Percentiles rank a stretch among this genome's conserved stretches.
These are phyloP conservation scores for Annulohypoxylon stygium DNA, from an alignment of 495 filamentous ascomycete genomes.

Conservation along the genomic window DNA sequence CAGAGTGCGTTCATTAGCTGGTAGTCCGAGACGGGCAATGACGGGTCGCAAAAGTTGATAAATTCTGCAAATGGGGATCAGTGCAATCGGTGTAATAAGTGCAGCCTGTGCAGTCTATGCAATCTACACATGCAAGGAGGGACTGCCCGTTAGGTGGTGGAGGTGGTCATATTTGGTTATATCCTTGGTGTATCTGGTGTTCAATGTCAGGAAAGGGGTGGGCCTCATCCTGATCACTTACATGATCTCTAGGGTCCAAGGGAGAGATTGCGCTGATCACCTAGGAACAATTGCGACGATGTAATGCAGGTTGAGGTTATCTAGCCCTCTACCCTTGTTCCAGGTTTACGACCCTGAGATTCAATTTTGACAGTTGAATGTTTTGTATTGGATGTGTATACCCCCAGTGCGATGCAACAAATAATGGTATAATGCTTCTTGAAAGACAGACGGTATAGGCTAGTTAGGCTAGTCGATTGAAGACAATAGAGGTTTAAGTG, in stretches of 20 bases:
- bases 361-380: slow-evolving; percentile 11
- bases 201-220: slow-evolving; percentile 21
- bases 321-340: slow-evolving; percentile 19
- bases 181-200: background rate
- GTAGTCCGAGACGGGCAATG: background rate
- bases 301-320: slow-evolving; percentile 43
- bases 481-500: slow-evolving; percentile 27
- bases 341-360: slow-evolving; percentile 8
- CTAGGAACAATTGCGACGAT: slow-evolving; percentile 44
- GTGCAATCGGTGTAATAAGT: slow-evolving; percentile 17
- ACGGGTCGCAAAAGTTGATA: slow-evolving; percentile 35
- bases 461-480: background rate
- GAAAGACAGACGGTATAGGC: slow-evolving; percentile 17
- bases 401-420: slow-evolving; percentile 5
- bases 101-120: background rate
- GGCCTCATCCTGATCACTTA: slow-evolving; percentile 40
- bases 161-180: background rate
- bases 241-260: slow-evolving; percentile 35
- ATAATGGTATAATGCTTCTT: slow-evolving; percentile 13
- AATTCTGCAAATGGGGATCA: slow-evolving; percentile 13
- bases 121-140: slow-evolving; percentile 4
- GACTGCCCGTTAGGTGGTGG: slow-evolving; percentile 27
- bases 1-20: slow-evolving; percentile 26
- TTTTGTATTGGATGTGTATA: background rate
- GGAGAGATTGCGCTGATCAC: slow-evolving; percentile 38